phyloP scores from a whole-genome alignment of 305 asterid genomes.

The Andrographis paniculata region DNA sequence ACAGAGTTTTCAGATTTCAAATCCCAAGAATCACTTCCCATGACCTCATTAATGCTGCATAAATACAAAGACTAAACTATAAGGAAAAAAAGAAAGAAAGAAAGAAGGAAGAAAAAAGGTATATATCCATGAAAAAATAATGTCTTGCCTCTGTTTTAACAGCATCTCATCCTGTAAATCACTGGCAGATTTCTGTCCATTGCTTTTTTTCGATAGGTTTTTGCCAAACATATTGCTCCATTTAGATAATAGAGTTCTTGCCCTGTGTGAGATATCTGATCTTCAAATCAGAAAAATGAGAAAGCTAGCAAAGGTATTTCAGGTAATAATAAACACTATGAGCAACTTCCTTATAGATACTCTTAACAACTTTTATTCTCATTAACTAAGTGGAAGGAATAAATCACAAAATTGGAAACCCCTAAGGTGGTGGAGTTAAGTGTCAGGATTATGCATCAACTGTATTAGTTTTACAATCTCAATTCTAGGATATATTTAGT shows the following conservation, averaged over 20 bases:
- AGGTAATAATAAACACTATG: slow-evolving; percentile 12
- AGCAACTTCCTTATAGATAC: too few species aligned
- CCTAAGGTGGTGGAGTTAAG: too few species aligned
- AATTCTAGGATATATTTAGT: too few species aligned
- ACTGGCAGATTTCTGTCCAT: slow-evolving; percentile 48
- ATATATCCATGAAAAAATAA: slow-evolving; percentile 9
- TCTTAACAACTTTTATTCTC: too few species aligned
- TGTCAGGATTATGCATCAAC: too few species aligned
- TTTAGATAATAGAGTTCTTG: slow-evolving; percentile 59
- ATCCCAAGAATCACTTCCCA: slow-evolving; percentile 63
- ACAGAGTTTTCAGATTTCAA: slow-evolving; percentile 41
- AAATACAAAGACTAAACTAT: slow-evolving; percentile 14
- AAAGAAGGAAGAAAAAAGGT: slow-evolving; percentile 1
- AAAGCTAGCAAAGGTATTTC: slow-evolving; percentile 26
- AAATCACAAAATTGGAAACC: background rate
- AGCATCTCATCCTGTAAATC: slow-evolving; percentile 71
- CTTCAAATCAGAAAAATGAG: slow-evolving; percentile 78
- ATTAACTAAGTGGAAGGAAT: too few species aligned
- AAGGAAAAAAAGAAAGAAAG: slow-evolving; percentile 7
- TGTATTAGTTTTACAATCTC: too few species aligned
- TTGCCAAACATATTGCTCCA: slow-evolving; percentile 78
- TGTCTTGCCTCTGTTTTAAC: slow-evolving; percentile 76
- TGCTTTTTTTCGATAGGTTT: slow-evolving; percentile 54
- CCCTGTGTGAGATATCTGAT: slow-evolving; percentile 95
- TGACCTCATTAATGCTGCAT: slow-evolving; percentile 84